These are phyloP conservation scores for Phytophthora cajani DNA, from an alignment of 352 stramenopile genomes.

Conservation along the genomic window DNA sequence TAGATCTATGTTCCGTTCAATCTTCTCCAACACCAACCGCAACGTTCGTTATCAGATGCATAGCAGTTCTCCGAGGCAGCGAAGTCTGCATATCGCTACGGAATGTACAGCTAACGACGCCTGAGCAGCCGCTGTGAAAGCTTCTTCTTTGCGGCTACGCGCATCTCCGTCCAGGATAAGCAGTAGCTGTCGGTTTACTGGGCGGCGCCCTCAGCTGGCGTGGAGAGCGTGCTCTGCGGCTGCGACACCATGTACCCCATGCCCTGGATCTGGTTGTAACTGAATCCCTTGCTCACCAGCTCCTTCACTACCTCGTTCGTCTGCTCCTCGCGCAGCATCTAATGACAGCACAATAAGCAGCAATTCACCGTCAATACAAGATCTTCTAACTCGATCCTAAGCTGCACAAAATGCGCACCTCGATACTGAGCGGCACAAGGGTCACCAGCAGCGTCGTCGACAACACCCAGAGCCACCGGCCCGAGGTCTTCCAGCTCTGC, in stretches of 20 bases:
- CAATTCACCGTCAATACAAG: slow-evolving; percentile 10
- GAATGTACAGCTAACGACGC: slow-evolving; percentile 30
- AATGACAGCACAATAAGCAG: background rate
- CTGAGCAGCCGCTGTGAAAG: background rate
- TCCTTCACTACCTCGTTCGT: slow-evolving; percentile 88
- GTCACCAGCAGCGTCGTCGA: slow-evolving; percentile 87
- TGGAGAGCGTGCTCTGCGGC: slow-evolving; percentile 69
- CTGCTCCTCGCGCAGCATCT: slow-evolving; percentile 85
- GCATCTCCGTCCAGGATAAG: slow-evolving; percentile 7
- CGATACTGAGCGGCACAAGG: slow-evolving; percentile 85
- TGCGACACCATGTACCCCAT: slow-evolving; percentile 85
- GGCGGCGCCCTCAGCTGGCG: slow-evolving; percentile 39
- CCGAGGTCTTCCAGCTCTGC: slow-evolving; percentile 64
- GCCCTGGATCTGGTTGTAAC: slow-evolving; percentile 81
- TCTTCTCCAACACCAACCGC: slow-evolving; percentile 13
- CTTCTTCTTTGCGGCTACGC: slow-evolving; percentile 4
- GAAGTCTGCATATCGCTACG: slow-evolving; percentile 16
- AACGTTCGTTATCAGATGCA: slow-evolving; percentile 20
- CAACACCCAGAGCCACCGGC: slow-evolving; percentile 82
- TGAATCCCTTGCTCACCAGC: slow-evolving; percentile 82
- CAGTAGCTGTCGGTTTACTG: slow-evolving; percentile 47
- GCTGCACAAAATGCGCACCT: slow-evolving; percentile 47
- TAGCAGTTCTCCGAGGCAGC: slow-evolving; percentile 9
- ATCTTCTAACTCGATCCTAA: background rate
- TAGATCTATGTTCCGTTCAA: slow-evolving; percentile 30